A percentile compares a stretch with the other conserved stretches of the same genome.
These are phyloP conservation scores for Paramecium sonneborni DNA, from an alignment of 73 alveolate genomes.

Conservation along the genomic window DNA sequence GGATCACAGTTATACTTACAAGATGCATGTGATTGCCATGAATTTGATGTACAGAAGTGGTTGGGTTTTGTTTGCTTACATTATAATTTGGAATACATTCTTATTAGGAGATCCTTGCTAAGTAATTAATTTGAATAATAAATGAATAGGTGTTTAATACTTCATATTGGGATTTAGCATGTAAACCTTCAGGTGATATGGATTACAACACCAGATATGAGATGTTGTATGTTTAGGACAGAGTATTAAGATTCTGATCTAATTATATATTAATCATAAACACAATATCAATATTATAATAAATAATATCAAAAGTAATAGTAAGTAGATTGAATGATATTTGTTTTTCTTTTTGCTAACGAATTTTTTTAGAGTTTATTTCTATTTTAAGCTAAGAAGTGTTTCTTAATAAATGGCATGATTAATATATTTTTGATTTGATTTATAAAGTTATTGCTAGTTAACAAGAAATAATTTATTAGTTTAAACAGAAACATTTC, in stretches of 20 bases:
- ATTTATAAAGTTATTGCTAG: neutral
- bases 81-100: constrained; percentile 59
- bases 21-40: constrained; percentile 62
- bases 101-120: constrained; percentile 63
- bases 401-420: neutral
- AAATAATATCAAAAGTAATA: neutral
- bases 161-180: constrained; percentile 58
- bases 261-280: neutral
- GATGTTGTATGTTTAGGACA: constrained; percentile 58
- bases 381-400: neutral
- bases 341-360: neutral
- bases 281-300: neutral
- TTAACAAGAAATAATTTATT: neutral
- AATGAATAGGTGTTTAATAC: constrained; percentile 20
- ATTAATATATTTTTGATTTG: neutral
- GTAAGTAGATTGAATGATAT: neutral
- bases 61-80: constrained; percentile 61
- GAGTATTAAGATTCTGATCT: constrained; percentile 62
- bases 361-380: neutral
- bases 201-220: constrained; percentile 65
- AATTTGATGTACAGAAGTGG: constrained; percentile 63
- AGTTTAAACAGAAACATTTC: neutral
- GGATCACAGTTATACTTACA: constrained; percentile 64
- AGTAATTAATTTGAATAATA: neutral
- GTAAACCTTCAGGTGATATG: constrained; percentile 61